These are phyloP conservation scores for Aurifilum marmelostoma DNA, from an alignment of 2,329 filamentous ascomycete genomes.

Conservation along the genomic window DNA sequence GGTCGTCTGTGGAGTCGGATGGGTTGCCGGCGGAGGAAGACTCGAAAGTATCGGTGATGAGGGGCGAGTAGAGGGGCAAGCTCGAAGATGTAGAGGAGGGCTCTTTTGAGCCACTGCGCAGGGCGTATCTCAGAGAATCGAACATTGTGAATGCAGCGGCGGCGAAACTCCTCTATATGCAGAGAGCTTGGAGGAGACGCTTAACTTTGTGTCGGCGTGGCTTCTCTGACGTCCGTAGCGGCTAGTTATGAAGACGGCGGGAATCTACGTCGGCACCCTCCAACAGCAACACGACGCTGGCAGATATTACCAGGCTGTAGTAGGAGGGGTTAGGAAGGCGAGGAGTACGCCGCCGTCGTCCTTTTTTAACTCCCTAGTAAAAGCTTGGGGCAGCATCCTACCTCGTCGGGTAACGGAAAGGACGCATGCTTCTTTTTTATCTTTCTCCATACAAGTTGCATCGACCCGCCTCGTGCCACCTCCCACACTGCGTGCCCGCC, in stretches of 20 bases:
- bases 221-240: not conserved
- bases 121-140: not conserved
- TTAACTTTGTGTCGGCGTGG: not conserved
- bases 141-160: constrained; percentile 9
- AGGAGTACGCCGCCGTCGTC: not conserved
- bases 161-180: not conserved
- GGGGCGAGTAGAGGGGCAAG: constrained; percentile 25
- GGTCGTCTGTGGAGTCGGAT: constrained; percentile 1
- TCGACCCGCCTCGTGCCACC: not conserved
- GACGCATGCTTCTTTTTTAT: not conserved
- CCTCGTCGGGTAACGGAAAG: not conserved
- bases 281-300: not conserved
- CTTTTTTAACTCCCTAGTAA: not conserved
- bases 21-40: not conserved
- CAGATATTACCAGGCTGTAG: not conserved
- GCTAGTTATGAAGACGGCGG: not conserved
- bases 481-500: not conserved
- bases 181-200: not conserved
- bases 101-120: constrained; percentile 8
- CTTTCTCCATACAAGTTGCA: not conserved
- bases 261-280: not conserved
- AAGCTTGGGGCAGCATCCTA: not conserved
- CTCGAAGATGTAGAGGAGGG: not conserved
- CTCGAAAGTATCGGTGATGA: constrained; percentile 16
- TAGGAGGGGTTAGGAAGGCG: not conserved